Conservation (phyloP, 2,329 filamentous ascomycete species). For the Colletotrichum musicola region DNA sequence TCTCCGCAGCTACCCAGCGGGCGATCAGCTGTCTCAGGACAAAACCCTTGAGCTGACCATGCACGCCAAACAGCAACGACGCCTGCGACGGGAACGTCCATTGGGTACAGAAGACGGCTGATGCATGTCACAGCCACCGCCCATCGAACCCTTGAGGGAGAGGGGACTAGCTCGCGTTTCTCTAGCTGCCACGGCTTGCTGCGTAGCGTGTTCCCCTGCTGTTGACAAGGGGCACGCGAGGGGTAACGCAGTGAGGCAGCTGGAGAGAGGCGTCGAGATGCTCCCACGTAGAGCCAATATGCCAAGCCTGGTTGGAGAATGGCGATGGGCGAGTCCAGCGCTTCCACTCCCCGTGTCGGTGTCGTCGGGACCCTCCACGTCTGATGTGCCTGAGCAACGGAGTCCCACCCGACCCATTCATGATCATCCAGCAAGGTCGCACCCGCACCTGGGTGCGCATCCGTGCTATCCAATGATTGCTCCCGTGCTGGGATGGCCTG, state of each 20-base stretch:
- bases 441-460: constrained; percentile 6
- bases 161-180: constrained; percentile 15
- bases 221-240: not conserved
- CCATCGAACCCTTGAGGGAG: not conserved
- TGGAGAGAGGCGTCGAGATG: not conserved
- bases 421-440: constrained; percentile 16
- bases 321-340: not conserved
- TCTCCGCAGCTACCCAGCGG: constrained; percentile 27
- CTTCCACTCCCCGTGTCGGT: not conserved
- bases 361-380: constrained; percentile 9
- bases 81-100: not conserved
- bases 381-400: constrained; percentile 7
- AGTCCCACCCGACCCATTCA: constrained; percentile 20
- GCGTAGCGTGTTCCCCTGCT: not conserved
- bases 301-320: not conserved
- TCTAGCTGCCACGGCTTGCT: constrained; percentile 7
- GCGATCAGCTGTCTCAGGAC: constrained; percentile 33
- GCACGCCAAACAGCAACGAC: constrained; percentile 17
- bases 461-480: constrained; percentile 12
- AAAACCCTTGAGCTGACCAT: constrained; percentile 31
- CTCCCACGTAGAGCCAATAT: not conserved
- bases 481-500: constrained; percentile 29
- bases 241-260: not conserved
- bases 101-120: not conserved
- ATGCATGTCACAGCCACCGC: constrained; percentile 27